These are phyloP conservation scores for Veloporphyrellus conicus DNA, from an alignment of 1,284 basidiomycete species.

Conservation along the genomic window DNA sequence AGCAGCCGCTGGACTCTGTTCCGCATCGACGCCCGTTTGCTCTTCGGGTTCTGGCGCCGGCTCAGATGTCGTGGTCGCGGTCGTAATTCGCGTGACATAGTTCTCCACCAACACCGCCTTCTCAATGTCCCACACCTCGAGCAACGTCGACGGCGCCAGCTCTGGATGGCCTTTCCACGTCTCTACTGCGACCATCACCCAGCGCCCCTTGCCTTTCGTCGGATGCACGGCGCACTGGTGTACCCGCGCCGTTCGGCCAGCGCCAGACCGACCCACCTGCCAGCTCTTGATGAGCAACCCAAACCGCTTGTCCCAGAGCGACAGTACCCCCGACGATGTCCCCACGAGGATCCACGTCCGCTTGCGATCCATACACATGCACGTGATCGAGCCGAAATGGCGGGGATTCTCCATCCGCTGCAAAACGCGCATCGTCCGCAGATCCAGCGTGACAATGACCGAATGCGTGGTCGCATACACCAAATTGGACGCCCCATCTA, in stretches of 20 bases:
- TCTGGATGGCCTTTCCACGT: slow-evolving; percentile 42
- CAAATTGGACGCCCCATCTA: slow-evolving; percentile 70
- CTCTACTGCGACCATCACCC: slow-evolving; percentile 83
- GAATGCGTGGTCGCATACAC: slow-evolving; percentile 84
- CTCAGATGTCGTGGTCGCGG: slow-evolving; percentile 37
- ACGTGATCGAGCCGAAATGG: slow-evolving; percentile 83
- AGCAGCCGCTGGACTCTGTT: slow-evolving; percentile 61
- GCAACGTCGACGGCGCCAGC: slow-evolving; percentile 43
- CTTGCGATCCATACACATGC: slow-evolving; percentile 77
- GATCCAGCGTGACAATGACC: slow-evolving; percentile 73
- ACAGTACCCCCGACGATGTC: slow-evolving; percentile 77
- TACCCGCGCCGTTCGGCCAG: slow-evolving; percentile 53
- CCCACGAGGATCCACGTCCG: slow-evolving; percentile 86
- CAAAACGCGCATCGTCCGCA: slow-evolving; percentile 78
- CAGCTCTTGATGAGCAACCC: slow-evolving; percentile 86
- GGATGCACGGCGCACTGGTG: slow-evolving; percentile 79
- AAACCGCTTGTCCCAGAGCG: slow-evolving; percentile 93
- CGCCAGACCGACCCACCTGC: slow-evolving; percentile 62
- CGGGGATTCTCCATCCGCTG: slow-evolving; percentile 79
- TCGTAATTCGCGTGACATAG: slow-evolving; percentile 57
- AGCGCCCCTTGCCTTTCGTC: slow-evolving; percentile 79
- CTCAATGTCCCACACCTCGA: slow-evolving; percentile 82
- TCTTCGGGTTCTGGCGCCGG: slow-evolving; percentile 50
- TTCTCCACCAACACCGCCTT: slow-evolving; percentile 63
- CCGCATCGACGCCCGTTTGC: slow-evolving; percentile 49